Conservation (phyloP, 345 rosid species). For the Cardiospermum halicacabum region DNA sequence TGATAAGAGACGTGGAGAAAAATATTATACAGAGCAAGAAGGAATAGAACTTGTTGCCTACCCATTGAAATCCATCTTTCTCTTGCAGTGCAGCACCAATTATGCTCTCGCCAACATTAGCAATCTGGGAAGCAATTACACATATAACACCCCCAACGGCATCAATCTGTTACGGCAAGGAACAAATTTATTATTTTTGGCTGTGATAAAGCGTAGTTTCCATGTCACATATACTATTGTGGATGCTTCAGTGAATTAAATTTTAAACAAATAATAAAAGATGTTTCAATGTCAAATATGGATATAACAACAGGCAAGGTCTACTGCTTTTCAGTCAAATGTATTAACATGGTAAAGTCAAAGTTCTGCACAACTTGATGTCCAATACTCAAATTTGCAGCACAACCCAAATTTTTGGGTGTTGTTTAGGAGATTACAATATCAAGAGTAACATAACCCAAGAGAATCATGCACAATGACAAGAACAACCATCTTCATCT, state of each 20-base stretch:
- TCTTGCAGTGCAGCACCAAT: constrained; percentile 88
- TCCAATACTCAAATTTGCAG: background rate
- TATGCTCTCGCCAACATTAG: constrained; percentile 88
- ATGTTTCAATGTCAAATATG: background rate
- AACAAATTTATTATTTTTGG: background rate
- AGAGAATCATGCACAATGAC: background rate
- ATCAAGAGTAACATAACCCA: too few relatives aligned
- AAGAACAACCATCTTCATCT: background rate
- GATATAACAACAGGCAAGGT: background rate
- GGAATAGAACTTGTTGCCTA: constrained; percentile 25
- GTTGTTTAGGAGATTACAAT: background rate
- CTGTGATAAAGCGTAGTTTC: background rate
- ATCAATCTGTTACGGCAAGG: constrained; percentile 43
- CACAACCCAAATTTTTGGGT: background rate
- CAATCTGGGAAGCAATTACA: constrained; percentile 86
- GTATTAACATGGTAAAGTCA: background rate
- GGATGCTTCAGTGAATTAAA: background rate
- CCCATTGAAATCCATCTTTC: constrained; percentile 86
- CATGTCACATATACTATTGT: background rate
- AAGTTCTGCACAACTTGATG: background rate
- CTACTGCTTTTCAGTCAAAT: background rate
- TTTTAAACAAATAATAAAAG: background rate
- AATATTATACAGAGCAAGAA: background rate
- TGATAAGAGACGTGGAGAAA: too few relatives aligned
- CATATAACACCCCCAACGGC: constrained; percentile 69